phyloP scores from a whole-genome alignment of 1,284 basidiomycete species.

The Psilocybe mexicana region DNA sequence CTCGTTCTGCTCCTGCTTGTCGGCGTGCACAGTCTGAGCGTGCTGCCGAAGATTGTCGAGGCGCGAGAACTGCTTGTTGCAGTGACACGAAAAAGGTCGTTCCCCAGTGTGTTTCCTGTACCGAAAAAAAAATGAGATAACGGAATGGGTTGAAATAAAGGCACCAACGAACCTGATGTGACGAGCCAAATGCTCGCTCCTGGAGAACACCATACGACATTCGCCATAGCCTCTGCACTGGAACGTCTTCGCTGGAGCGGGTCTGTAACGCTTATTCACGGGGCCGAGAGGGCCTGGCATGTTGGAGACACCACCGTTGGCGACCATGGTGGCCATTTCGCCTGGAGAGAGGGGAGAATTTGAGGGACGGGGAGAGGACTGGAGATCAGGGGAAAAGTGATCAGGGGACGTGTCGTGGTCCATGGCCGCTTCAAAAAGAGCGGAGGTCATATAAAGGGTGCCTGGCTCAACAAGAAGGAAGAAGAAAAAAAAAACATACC shows the following conservation, averaged over 20 bases:
- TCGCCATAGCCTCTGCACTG: constrained; percentile 94
- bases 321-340: constrained; percentile 25
- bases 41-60: constrained; percentile 97
- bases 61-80: constrained; percentile 92
- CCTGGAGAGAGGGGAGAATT: constrained; percentile 1
- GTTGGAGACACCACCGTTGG: constrained; percentile 14
- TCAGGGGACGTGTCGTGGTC: constrained; percentile 34
- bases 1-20: constrained; percentile 87
- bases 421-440: constrained; percentile 26
- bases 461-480: background rate
- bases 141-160: constrained; percentile 15
- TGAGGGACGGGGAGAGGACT: constrained; percentile 3
- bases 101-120: constrained; percentile 95
- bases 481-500: constrained; percentile 17
- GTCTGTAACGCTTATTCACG: constrained; percentile 66
- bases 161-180: constrained; percentile 79
- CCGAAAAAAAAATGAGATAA: background rate
- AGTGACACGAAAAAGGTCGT: constrained; percentile 93
- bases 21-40: constrained; percentile 93
- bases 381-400: constrained; percentile 30
- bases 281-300: constrained; percentile 22
- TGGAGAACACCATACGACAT: constrained; percentile 94
- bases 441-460: constrained; percentile 11
- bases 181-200: constrained; percentile 93
- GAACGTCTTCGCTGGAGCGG: constrained; percentile 87